Conservation (phyloP, 2,329 filamentous ascomycete genomes). For the Alternaria incomplexa region DNA sequence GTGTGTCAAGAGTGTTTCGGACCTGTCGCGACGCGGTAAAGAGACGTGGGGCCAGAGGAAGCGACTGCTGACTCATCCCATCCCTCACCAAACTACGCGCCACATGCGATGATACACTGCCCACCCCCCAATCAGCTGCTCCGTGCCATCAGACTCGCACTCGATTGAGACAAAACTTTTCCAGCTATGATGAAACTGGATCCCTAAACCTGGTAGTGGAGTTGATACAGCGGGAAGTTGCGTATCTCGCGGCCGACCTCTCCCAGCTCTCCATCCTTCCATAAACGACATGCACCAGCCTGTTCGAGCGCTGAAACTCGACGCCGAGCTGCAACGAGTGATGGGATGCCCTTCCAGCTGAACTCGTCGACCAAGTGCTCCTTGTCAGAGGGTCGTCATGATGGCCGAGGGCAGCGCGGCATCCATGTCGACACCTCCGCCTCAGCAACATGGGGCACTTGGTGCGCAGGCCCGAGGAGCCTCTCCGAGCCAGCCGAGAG, state of each 20-base stretch:
- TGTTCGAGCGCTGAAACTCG: constrained; percentile 34
- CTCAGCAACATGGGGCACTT: constrained; percentile 40
- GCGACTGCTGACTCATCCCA: constrained; percentile 19
- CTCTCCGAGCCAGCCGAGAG: constrained; percentile 27
- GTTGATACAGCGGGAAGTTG: constrained; percentile 20
- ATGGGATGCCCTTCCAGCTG: constrained; percentile 14
- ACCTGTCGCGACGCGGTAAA: constrained; percentile 27
- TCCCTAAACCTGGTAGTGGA: constrained; percentile 11
- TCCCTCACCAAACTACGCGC: constrained; percentile 10
- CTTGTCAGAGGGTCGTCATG: constrained; percentile 18
- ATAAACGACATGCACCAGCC: constrained; percentile 29
- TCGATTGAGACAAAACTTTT: constrained; percentile 3
- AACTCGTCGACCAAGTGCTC: constrained; percentile 24
- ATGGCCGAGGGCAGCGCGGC: constrained; percentile 19
- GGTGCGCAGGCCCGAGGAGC: constrained; percentile 31
- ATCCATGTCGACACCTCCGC: constrained; percentile 30
- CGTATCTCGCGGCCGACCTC: constrained; percentile 16
- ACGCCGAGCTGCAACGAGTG: constrained; percentile 33
- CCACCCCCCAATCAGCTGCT: constrained; percentile 16
- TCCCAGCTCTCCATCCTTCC: constrained; percentile 23
- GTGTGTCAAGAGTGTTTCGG: constrained; percentile 36
- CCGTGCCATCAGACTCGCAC: background rate
- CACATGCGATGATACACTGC: constrained; percentile 6
- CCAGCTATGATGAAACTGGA: constrained; percentile 4
- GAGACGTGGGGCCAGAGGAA: constrained; percentile 15